Conservation (phyloP, 2,329 filamentous ascomycete species). For the Fusarium nematophilum region DNA sequence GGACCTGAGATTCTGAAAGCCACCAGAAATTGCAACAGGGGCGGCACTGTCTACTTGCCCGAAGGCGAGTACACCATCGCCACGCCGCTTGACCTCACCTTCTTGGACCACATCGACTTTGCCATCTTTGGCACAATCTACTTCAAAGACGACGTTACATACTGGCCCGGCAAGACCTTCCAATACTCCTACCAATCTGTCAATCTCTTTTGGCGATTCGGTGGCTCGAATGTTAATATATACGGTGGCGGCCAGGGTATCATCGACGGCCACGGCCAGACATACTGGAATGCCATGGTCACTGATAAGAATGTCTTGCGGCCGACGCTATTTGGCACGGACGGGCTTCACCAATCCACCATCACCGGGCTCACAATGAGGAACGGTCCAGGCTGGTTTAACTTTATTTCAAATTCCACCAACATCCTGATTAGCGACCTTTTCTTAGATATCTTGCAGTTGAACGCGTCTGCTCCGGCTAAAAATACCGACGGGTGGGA, state of each 20-base stretch:
- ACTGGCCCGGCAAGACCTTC: conserved; percentile 73
- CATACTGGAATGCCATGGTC: conserved; percentile 67
- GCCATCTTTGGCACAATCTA: conserved; percentile 65
- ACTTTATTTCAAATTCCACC: conserved; percentile 72
- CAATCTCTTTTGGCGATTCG: conserved; percentile 50
- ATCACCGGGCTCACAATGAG: conserved; percentile 67
- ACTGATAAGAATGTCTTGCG: conserved; percentile 65
- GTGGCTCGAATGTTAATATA: conserved; percentile 62
- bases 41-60: conserved; percentile 71
- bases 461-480: conserved; percentile 62
- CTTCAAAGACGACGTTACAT: conserved; percentile 73
- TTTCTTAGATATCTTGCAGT: conserved; percentile 70
- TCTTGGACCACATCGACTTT: conserved; percentile 71
- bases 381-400: conserved; percentile 52
- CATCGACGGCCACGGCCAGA: conserved; percentile 73
- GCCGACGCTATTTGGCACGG: conserved; percentile 70
- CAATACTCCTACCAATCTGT: conserved; percentile 73
- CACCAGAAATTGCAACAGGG: conserved; percentile 63
- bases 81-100: conserved; percentile 72
- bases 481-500: conserved; percentile 75
- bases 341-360: conserved; percentile 67
- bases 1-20: conserved; percentile 9
- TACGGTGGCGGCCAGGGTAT: conserved; percentile 62
- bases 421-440: conserved; percentile 71
- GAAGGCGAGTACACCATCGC: conserved; percentile 69